Conservation (phyloP, 305 asterid species). For the Fraxinus dipetala region DNA sequence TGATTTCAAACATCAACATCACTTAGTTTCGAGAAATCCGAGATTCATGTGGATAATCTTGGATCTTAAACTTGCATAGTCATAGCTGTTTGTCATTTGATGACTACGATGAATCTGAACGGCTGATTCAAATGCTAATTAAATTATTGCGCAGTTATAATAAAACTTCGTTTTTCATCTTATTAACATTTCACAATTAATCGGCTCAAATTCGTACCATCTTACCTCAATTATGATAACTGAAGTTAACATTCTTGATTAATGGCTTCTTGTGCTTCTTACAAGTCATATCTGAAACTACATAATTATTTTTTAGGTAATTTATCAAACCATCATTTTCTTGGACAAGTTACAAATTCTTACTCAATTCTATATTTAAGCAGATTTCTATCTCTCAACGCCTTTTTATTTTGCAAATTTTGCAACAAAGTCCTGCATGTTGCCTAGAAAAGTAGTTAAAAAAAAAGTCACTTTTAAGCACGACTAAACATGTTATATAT, state of each 20-base stretch:
- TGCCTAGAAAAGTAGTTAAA: background rate
- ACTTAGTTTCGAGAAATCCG: background rate
- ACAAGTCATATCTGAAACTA: background rate
- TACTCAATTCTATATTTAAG: background rate
- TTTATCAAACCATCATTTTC: background rate
- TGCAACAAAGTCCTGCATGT: background rate
- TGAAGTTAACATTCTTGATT: background rate
- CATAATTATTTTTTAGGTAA: background rate
- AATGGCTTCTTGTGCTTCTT: background rate
- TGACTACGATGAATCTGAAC: background rate
- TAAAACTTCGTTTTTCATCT: background rate
- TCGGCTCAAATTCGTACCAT: background rate
- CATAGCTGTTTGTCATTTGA: background rate
- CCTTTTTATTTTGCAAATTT: background rate
- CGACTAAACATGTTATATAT: background rate
- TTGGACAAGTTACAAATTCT: background rate
- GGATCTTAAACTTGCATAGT: background rate
- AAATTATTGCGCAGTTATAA: background rate
- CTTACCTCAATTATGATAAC: background rate
- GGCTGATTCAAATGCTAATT: background rate
- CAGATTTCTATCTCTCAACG: background rate
- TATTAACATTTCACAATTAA: background rate
- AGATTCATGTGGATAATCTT: background rate
- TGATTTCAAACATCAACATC: background rate
- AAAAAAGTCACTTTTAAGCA: background rate